phyloP scores from a whole-genome alignment of 2,329 filamentous ascomycete species.

The Talaromyces islandicus region DNA sequence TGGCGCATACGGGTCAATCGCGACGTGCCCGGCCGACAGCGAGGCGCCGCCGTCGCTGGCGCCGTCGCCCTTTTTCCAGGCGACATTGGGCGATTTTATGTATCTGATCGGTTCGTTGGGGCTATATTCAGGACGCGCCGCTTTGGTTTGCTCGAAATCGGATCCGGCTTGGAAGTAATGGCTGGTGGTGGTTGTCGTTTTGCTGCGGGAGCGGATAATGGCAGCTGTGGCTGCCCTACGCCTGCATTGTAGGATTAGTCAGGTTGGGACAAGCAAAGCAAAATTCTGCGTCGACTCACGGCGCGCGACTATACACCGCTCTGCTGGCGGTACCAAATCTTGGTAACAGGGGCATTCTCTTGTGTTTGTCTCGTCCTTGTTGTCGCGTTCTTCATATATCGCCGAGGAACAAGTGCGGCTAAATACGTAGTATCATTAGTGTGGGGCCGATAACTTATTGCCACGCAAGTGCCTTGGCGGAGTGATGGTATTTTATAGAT shows the following conservation, averaged over 20 bases:
- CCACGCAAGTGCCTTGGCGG: neutral
- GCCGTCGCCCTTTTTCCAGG: slow-evolving; percentile 39
- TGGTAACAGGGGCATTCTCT: neutral
- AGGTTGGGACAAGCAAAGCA: neutral
- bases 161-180: slow-evolving; percentile 16
- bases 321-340: neutral
- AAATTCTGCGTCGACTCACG: neutral
- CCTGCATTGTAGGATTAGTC: neutral
- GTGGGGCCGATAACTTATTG: neutral
- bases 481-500: neutral
- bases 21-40: slow-evolving; percentile 54
- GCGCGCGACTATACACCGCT: neutral
- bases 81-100: slow-evolving; percentile 35
- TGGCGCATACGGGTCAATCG: slow-evolving; percentile 73
- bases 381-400: neutral
- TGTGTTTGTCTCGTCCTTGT: neutral
- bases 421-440: neutral
- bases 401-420: neutral
- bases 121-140: slow-evolving; percentile 37
- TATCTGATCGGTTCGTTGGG: slow-evolving; percentile 26
- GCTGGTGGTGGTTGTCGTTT: neutral
- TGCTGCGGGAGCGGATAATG: neutral
- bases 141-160: slow-evolving; percentile 35
- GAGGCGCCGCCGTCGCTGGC: slow-evolving; percentile 39
- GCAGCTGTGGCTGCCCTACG: neutral